Evolutionary conservation across 75 land plant genomes (phyloP).

Genomic region (Cunninghamia lanceolata): DNA sequence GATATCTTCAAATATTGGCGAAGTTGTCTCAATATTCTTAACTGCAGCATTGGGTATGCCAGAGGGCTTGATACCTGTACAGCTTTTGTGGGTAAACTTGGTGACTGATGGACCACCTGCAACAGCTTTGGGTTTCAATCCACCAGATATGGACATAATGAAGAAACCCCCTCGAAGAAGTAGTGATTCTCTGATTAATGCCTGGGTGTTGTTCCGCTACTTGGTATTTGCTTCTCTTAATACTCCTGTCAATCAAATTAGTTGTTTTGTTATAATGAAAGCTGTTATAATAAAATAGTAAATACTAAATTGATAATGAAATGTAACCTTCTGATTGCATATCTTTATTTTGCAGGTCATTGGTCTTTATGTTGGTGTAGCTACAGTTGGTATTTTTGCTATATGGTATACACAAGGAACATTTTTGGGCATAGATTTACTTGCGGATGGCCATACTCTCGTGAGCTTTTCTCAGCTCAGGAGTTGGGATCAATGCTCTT

Average conservation of each 20-base stretch:
- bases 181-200: constrained; percentile 74
- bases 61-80: constrained; percentile 92
- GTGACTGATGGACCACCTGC: constrained; percentile 98
- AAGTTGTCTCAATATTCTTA: constrained; percentile 87
- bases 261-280: neutral
- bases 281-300: neutral
- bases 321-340: neutral
- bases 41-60: constrained; percentile 94
- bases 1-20: constrained; percentile 97
- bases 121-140: constrained; percentile 93
- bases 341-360: constrained; percentile 58
- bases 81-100: constrained; percentile 93
- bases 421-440: constrained; percentile 74
- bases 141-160: constrained; percentile 91
- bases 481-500: constrained; percentile 75
- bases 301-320: neutral
- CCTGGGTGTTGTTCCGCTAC: constrained; percentile 87
- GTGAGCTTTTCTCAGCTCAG: constrained; percentile 71
- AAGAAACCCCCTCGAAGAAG: constrained; percentile 80
- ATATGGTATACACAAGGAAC: constrained; percentile 80
- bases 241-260: neutral
- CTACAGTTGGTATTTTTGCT: constrained; percentile 89
- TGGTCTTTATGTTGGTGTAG: constrained; percentile 90
- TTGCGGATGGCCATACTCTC: constrained; percentile 78
- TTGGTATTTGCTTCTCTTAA: constrained; percentile 42